phyloP scores from a whole-genome alignment of 1,284 basidiomycete genomes.

The Papiliotrema fonsecae region DNA sequence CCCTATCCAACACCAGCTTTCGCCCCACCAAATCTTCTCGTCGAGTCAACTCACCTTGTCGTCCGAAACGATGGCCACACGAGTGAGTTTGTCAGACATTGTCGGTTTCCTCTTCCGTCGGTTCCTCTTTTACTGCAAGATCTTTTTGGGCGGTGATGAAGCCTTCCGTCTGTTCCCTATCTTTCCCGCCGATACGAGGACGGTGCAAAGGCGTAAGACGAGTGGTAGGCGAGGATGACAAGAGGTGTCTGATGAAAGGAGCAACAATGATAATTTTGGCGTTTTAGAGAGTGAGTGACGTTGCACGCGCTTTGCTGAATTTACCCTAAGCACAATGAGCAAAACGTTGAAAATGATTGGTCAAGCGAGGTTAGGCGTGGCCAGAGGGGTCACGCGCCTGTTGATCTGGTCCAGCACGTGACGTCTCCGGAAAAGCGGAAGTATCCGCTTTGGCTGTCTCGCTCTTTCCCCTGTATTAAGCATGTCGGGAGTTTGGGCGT shows the following conservation, averaged over 20 bases:
- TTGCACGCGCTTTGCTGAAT: not conserved
- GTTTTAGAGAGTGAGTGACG: no score
- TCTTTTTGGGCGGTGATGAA: not conserved
- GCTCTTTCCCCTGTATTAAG: no score
- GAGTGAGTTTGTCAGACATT: slow-evolving; percentile 77
- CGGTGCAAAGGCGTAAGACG: not conserved
- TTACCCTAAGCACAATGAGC: no score
- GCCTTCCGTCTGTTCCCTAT: not conserved
- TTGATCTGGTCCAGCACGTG: no score
- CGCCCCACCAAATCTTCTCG: no score
- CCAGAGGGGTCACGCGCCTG: no score
- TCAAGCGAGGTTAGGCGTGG: no score
- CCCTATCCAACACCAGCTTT: no score
- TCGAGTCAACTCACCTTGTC: slow-evolving; percentile 63
- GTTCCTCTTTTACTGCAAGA: slow-evolving; percentile 25
- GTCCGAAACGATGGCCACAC: slow-evolving; percentile 89
- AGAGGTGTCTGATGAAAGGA: not conserved
- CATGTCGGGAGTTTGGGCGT: no score
- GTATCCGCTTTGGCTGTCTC: no score
- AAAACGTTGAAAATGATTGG: not conserved
- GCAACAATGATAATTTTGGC: not conserved
- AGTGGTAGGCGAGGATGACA: not conserved
- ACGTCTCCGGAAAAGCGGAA: no score
- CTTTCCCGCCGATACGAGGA: not conserved
- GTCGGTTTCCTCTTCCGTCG: slow-evolving; percentile 29